Base-by-base conservation (phyloP, 2,329 filamentous ascomycete species). In the Botrytis hyacinthi region DNA sequence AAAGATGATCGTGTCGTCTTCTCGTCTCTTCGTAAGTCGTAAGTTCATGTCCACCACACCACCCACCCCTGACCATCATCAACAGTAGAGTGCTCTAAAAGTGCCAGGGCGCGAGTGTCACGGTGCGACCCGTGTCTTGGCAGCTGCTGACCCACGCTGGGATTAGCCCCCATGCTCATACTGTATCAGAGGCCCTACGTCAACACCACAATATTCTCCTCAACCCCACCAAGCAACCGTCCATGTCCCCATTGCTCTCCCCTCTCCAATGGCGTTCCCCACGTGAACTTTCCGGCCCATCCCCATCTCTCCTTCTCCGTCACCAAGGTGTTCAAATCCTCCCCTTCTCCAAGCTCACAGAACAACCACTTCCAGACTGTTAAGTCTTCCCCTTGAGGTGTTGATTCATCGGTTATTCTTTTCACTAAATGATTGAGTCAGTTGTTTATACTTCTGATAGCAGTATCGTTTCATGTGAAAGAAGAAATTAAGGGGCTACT, bases 1-100 rank as follows among this genome's bases (percentile, higher is more conserved):
- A n/a, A n/a, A 18, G 26, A 18, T n/a, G 59, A n/a, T 29, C 61
- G n/a, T 29, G 26, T 14, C 61, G 16, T 44, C 14, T 12, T 62
- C 7, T n/a, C 61, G 26, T 63, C n/a, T 63, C 37, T 20, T 32
- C 61, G 16, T 63, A n/a, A 63, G 29, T 63, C n/a, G 26, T 44
- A 63, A 63, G 18, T 16, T 37, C 37, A 20, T 29, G 9, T 37
- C 26, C 61, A 42, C 16, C 61, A 63, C 37, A 42, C n/a, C 20
- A 44, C 20, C n/a, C 40, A 44, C 26, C 61, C 26, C 40, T 44
- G 8, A 20, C 61, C 40, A 44, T 63, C 37, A 63, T 63, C 61
- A 63, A 63, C 61, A 63, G 61, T 29, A 44, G 40, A 63, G 61
- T 59, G 40, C 61, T n/a, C 61, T 63, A 63, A 63, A 59, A 59